Conservation (phyloP, 495 filamentous ascomycete species). For the Penicillium dipodomyicola region DNA sequence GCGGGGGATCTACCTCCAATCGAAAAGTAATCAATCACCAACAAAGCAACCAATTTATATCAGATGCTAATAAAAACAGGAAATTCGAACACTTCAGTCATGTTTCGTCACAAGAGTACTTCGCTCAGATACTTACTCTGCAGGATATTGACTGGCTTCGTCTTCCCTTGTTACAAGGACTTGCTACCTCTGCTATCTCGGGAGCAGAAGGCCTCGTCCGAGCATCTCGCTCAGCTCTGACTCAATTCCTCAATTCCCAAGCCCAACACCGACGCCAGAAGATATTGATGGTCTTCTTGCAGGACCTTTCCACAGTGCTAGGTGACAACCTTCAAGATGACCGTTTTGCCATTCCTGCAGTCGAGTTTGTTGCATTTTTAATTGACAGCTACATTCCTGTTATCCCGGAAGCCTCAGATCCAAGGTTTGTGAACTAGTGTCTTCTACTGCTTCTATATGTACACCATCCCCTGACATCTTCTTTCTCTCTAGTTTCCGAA, state of each 20-base stretch:
- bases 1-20: constrained; percentile 33
- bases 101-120: constrained; percentile 44
- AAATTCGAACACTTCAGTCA: constrained; percentile 47
- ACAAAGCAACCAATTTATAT: not conserved
- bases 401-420: constrained; percentile 18
- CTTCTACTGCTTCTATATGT: too few species aligned
- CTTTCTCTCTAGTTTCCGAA: constrained; percentile 44
- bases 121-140: constrained; percentile 42
- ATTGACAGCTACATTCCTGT: constrained; percentile 49
- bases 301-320: constrained; percentile 44
- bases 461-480: not conserved
- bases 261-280: constrained; percentile 34
- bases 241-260: constrained; percentile 40
- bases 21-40: constrained; percentile 27
- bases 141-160: constrained; percentile 40
- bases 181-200: constrained; percentile 76
- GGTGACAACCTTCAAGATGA: constrained; percentile 55
- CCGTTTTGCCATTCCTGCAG: constrained; percentile 66
- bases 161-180: constrained; percentile 63
- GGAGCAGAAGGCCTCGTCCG: constrained; percentile 80
- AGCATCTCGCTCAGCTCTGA: constrained; percentile 67
- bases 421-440: constrained; percentile 17
- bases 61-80: constrained; percentile 30
- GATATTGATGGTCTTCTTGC: constrained; percentile 36
- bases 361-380: constrained; percentile 75